A percentile compares a stretch with the other conserved stretches of the same genome.
Conservation (phyloP, 2,329 filamentous ascomycete genomes). For the Kalaharituber pfeilii region DNA sequence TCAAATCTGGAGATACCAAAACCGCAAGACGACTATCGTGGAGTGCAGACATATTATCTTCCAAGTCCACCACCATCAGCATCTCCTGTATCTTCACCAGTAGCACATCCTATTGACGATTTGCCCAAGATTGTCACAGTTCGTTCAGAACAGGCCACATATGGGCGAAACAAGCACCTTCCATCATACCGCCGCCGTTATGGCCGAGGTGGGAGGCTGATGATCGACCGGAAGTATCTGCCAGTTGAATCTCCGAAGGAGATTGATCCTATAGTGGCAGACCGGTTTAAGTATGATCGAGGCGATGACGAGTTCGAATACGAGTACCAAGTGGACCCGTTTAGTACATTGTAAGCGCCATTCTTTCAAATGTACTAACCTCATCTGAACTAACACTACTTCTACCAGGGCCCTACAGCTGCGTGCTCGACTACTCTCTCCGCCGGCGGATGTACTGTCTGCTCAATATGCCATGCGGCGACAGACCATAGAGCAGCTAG, state of each 20-base stretch:
- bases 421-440: conserved; percentile 16
- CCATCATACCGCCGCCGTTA: conserved; percentile 68
- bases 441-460: conserved; percentile 12
- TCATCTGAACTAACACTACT: conserved; percentile 1
- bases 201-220: conserved; percentile 66
- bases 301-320: conserved; percentile 65
- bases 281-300: conserved; percentile 74
- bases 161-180: conserved; percentile 7
- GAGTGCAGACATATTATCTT: conserved; percentile 18
- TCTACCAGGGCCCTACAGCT: conserved; percentile 15
- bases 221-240: conserved; percentile 70
- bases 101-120: conserved; percentile 19
- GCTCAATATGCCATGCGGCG: conserved; percentile 9
- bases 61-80: conserved; percentile 17
- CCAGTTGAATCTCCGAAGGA: conserved; percentile 36
- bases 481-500: conserved; percentile 6
- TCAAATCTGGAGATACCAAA: conserved; percentile 29
- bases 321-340: conserved; percentile 58
- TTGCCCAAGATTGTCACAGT: conserved; percentile 17
- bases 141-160: not conserved
- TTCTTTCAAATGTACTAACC: not conserved
- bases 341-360: conserved; percentile 20
- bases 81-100: conserved; percentile 4
- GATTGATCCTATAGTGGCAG: conserved; percentile 34
- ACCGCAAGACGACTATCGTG: conserved; percentile 32